Evolutionary conservation across 331 rosid species (phyloP), one percentile per base, ranked within the genome.

Genomic region (Dryas integrifolia): DNA sequence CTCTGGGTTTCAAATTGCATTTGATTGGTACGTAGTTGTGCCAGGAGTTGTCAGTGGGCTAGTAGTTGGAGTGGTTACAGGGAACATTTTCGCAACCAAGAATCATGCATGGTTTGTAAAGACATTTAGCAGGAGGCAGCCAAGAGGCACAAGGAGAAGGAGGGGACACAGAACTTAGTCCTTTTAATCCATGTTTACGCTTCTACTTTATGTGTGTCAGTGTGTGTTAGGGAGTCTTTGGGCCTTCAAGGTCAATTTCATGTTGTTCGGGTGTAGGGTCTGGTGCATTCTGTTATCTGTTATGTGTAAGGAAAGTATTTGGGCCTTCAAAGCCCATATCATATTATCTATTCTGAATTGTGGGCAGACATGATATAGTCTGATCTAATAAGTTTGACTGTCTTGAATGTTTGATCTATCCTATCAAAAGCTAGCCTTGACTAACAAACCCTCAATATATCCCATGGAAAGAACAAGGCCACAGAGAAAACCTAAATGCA

Each of bases 401-500:
- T 30, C 35, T 30, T 30, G 35, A 30, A 1, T 30, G 35, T 30
- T 30, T 30, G 35, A 30, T 30, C 35, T 30, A 30, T 30, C 35
- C 35, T 21, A 21, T 21, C 21, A 21, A 21, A 21, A 21, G 21
- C 21, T 21, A 21, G 21, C 21, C 21, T 21, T 21, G 72, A 55
- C 62, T 8, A 64, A 55, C 41, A 74, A 4, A n/a, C 13, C 57
- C 58, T 50, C 21, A 1, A 21, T 21, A 21, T 21, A 30, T 24
- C 26, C 69, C 26, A 43, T 65, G 59, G 14, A 49, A 57, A 59
- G 61, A 57, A 59, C 61, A 57, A 57, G 50, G 47, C 48, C 78
- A 74, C 64, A 38, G 55, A 72, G 72, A 65, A 65, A 72, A 57
- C 43, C 75, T 14, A 72, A 78, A 78, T 58, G 48, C 78, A 63